phyloP scores from a whole-genome alignment of 495 filamentous ascomycete genomes.

The Ascobolus immersus region DNA sequence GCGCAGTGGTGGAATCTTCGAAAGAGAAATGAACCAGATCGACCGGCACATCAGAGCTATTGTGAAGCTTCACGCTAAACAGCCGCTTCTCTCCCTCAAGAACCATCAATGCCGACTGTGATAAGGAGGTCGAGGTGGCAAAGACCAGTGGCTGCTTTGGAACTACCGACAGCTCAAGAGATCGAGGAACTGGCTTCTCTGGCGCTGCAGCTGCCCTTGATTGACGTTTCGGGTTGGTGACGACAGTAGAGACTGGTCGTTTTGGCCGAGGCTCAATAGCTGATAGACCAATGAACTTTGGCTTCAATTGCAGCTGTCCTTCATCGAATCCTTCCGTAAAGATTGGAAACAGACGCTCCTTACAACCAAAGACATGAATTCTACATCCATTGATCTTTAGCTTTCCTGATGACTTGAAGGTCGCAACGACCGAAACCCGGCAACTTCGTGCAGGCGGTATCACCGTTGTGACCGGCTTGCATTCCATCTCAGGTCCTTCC shows the following conservation, averaged over 20 bases:
- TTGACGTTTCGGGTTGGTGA: slow-evolving; percentile 7
- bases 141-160: slow-evolving; percentile 48
- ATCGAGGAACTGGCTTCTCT: slow-evolving; percentile 17
- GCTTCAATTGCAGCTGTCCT: slow-evolving; percentile 40
- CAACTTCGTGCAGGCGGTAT: slow-evolving; percentile 62
- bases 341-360: slow-evolving; percentile 58
- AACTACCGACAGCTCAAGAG: slow-evolving; percentile 43
- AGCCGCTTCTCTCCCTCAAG: slow-evolving; percentile 58
- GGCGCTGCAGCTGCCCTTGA: slow-evolving; percentile 1
- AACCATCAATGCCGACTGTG: slow-evolving; percentile 73
- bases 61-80: slow-evolving; percentile 60
- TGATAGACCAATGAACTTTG: slow-evolving; percentile 43
- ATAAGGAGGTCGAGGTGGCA: slow-evolving; percentile 48
- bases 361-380: slow-evolving; percentile 56
- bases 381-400: slow-evolving; percentile 53
- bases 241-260: slow-evolving; percentile 29
- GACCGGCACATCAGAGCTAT: slow-evolving; percentile 42
- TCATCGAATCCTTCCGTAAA: slow-evolving; percentile 46
- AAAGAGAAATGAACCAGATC: slow-evolving; percentile 71
- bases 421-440: slow-evolving; percentile 43
- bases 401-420: slow-evolving; percentile 36
- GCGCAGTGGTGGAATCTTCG: slow-evolving; percentile 58
- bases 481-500: slow-evolving; percentile 43
- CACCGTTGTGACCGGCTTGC: slow-evolving; percentile 33
- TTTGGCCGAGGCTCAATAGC: slow-evolving; percentile 29